phyloP scores from a whole-genome alignment of 2,329 filamentous ascomycete species.

The Fusarium compactum region DNA sequence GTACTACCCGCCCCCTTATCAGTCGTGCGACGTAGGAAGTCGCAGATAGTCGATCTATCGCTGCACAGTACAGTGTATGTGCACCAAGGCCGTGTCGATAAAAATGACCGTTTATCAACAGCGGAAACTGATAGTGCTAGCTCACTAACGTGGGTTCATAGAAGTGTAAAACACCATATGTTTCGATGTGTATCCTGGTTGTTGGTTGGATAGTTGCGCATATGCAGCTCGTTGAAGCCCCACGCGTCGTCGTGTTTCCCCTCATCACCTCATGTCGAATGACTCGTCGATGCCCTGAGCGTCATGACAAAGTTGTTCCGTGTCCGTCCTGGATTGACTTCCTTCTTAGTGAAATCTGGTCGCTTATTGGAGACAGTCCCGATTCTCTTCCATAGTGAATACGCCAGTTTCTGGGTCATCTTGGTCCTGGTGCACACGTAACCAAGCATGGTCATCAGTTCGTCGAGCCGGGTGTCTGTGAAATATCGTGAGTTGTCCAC shows the following conservation, averaged over 20 bases:
- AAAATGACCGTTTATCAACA: slow-evolving; percentile 15
- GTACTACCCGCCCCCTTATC: slow-evolving; percentile 32
- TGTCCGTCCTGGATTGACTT: slow-evolving; percentile 78
- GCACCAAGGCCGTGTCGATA: slow-evolving; percentile 30
- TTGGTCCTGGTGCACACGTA: slow-evolving; percentile 76
- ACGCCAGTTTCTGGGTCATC: slow-evolving; percentile 84
- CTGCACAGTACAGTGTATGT: slow-evolving; percentile 17
- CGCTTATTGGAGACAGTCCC: slow-evolving; percentile 27
- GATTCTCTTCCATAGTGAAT: slow-evolving; percentile 82
- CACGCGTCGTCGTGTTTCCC: slow-evolving; percentile 32
- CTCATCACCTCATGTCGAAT: slow-evolving; percentile 28
- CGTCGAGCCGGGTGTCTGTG: slow-evolving; percentile 73
- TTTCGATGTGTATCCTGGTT: slow-evolving; percentile 17
- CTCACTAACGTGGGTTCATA: slow-evolving; percentile 17
- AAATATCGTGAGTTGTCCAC: slow-evolving; percentile 92
- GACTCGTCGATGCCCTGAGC: slow-evolving; percentile 57
- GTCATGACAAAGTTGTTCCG: slow-evolving; percentile 94
- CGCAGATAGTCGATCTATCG: slow-evolving; percentile 32
- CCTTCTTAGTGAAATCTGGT: slow-evolving; percentile 68
- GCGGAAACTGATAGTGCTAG: slow-evolving; percentile 12
- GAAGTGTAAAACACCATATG: slow-evolving; percentile 11
- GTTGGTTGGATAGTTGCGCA: slow-evolving; percentile 46
- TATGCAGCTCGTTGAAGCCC: slow-evolving; percentile 38
- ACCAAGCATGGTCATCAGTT: slow-evolving; percentile 82
- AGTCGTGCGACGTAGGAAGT: slow-evolving; percentile 35